Percentiles rank a stretch among this genome's conserved stretches.
phyloP scores from a whole-genome alignment of 345 rosid species.

The Arabidopsis thaliana region DNA sequence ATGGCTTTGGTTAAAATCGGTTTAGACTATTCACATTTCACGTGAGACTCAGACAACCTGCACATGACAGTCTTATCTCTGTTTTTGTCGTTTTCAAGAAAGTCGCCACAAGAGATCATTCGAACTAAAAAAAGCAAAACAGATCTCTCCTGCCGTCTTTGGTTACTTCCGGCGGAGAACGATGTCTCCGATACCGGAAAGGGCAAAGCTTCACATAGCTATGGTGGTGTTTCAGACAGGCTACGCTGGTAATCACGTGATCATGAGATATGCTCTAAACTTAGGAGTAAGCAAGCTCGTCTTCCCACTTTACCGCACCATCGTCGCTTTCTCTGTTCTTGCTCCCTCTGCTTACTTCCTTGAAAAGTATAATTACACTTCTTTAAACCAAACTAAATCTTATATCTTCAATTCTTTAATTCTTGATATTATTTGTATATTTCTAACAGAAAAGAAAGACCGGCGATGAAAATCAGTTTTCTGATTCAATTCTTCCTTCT shows the following conservation, averaged over 20 bases:
- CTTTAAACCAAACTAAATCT: neutral
- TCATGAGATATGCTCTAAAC: slow-evolving; percentile 68
- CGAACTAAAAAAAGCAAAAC: neutral
- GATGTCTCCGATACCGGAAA: slow-evolving; percentile 46
- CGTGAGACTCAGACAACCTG: slow-evolving; percentile 20
- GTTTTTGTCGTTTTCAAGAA: slow-evolving; percentile 35
- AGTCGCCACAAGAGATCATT: slow-evolving; percentile 12
- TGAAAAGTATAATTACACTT: slow-evolving; percentile 53
- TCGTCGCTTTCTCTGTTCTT: slow-evolving; percentile 61
- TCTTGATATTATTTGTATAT: neutral
- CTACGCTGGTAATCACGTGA: slow-evolving; percentile 68
- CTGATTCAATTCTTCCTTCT: slow-evolving; percentile 67
- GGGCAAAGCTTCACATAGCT: slow-evolving; percentile 64
- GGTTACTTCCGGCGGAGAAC: slow-evolving; percentile 16
- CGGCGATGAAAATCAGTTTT: slow-evolving; percentile 46
- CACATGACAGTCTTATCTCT: slow-evolving; percentile 37
- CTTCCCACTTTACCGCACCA: slow-evolving; percentile 71
- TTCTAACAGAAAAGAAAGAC: slow-evolving; percentile 60
- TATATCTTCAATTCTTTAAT: neutral
- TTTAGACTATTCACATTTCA: neutral
- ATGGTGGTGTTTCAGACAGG: slow-evolving; percentile 69
- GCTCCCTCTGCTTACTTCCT: slow-evolving; percentile 67
- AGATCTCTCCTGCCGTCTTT: slow-evolving; percentile 32
- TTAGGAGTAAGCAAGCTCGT: slow-evolving; percentile 79
- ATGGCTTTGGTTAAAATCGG: slow-evolving; percentile 24